phyloP scores from a whole-genome alignment of 108 stramenopile species.

The Thalassiosira profunda region DNA sequence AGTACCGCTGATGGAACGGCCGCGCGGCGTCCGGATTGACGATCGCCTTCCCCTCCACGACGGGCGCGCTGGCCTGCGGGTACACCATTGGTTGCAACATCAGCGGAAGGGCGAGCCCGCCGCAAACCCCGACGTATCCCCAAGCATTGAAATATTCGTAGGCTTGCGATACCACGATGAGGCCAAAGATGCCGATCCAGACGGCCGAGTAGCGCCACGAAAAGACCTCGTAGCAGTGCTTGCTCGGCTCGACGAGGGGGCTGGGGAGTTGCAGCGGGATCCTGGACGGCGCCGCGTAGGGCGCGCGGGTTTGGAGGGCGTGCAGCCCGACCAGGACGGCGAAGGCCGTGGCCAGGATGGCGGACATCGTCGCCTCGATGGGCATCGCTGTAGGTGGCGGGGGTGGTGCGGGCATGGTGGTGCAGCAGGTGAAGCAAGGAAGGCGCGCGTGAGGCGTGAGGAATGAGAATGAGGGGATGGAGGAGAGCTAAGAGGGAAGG shows the following conservation, averaged over 20 bases:
- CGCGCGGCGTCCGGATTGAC: conserved; percentile 69
- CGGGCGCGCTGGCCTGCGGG: conserved; percentile 56
- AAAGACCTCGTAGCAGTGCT: conserved; percentile 84
- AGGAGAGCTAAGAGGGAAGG: no score
- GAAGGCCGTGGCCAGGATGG: conserved; percentile 73
- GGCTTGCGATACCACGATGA: conserved; percentile 77
- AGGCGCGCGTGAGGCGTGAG: no score
- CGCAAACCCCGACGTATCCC: conserved; percentile 77
- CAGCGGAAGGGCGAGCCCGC: conserved; percentile 80
- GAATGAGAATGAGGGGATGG: no score
- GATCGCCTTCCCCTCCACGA: conserved; percentile 7
- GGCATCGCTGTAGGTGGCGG: conserved; percentile 10
- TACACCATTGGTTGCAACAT: conserved; percentile 86
- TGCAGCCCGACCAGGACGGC: conserved; percentile 69
- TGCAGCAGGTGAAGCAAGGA: background rate
- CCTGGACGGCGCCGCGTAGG: background rate
- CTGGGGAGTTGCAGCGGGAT: conserved; percentile 43
- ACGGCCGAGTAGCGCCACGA: conserved; percentile 76
- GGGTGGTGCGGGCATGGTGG: background rate
- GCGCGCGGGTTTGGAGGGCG: conserved; percentile 49
- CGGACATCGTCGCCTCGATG: conserved; percentile 62
- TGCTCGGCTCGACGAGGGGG: conserved; percentile 67
- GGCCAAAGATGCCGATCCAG: conserved; percentile 85
- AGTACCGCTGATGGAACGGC: conserved; percentile 79
- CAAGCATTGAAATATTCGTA: conserved; percentile 88